phyloP scores from a whole-genome alignment of 352 stramenopile species.

The Globisporangium mamillatum region DNA sequence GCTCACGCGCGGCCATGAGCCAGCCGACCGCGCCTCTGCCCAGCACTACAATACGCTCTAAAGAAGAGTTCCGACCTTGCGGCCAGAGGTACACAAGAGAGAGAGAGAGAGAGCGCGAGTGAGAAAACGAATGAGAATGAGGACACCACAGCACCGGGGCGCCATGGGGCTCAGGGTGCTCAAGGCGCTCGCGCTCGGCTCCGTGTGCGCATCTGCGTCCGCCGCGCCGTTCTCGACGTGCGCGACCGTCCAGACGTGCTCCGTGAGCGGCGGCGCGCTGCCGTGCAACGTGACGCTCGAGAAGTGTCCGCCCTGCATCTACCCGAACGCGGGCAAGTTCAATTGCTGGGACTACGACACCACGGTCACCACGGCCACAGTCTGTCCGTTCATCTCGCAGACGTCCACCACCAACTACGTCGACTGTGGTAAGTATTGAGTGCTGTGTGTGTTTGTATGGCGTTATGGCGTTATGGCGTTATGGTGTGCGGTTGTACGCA shows the following conservation, averaged over 20 bases:
- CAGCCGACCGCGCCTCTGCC: not conserved
- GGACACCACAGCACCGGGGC: not conserved
- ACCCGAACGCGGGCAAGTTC: constrained; percentile 43
- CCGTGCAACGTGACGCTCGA: constrained; percentile 9
- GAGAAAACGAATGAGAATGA: not conserved
- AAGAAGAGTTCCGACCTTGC: constrained; percentile 1
- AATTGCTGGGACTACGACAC: constrained; percentile 67
- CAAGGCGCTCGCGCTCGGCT: constrained; percentile 4
- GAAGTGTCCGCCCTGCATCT: constrained; percentile 65
- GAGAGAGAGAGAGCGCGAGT: not conserved
- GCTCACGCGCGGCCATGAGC: not conserved
- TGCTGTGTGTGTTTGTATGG: not conserved
- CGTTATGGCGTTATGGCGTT: not conserved
- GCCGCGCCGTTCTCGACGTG: constrained; percentile 13
- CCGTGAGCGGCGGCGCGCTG: not conserved
- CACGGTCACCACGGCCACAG: constrained; percentile 38
- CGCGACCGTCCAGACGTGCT: constrained; percentile 11
- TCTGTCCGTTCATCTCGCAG: constrained; percentile 47
- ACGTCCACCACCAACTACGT: constrained; percentile 37
- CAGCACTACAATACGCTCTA: not conserved
- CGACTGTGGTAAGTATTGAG: constrained; percentile 58
- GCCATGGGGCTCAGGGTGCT: not conserved
- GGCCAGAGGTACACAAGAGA: not conserved
- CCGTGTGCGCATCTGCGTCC: too few relatives aligned
- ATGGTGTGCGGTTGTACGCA: not conserved